Conservation (phyloP, 306 rosid species). For the Malus asiatica region DNA sequence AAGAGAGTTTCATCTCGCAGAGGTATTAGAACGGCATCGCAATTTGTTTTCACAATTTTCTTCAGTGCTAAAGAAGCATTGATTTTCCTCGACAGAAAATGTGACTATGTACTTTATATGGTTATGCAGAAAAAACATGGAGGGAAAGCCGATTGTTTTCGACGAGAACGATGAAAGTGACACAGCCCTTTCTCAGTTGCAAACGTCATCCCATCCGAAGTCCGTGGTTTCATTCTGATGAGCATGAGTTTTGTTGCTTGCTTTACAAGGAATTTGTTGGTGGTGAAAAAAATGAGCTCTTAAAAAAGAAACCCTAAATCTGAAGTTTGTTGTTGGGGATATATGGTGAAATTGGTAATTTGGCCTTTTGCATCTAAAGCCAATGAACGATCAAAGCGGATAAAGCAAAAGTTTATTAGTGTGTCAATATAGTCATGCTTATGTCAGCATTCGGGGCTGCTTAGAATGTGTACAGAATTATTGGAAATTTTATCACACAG, state of each 20-base stretch:
- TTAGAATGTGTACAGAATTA: slow-evolving; percentile 28
- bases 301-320: neutral
- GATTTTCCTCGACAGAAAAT: neutral
- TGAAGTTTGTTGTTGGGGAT: slow-evolving; percentile 17
- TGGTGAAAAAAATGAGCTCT: neutral
- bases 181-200: slow-evolving; percentile 43
- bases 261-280: slow-evolving; percentile 10
- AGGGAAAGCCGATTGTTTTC: slow-evolving; percentile 45
- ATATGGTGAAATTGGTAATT: neutral
- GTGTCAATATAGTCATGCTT: neutral
- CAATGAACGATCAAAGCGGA: neutral
- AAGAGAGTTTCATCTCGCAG: slow-evolving; percentile 50
- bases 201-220: slow-evolving; percentile 49
- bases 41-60: neutral
- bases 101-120: neutral
- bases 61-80: neutral
- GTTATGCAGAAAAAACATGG: slow-evolving; percentile 50
- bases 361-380: slow-evolving; percentile 18
- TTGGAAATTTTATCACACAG: neutral
- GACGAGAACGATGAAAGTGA: slow-evolving; percentile 73
- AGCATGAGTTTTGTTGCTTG: neutral
- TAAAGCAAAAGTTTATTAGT: neutral
- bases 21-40: slow-evolving; percentile 25
- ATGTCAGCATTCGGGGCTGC: slow-evolving; percentile 11
- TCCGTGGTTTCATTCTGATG: slow-evolving; percentile 51